Evolutionary conservation across 2,329 filamentous ascomycete genomes (phyloP).

Genomic region (Tolypocladium pustulatum): DNA sequence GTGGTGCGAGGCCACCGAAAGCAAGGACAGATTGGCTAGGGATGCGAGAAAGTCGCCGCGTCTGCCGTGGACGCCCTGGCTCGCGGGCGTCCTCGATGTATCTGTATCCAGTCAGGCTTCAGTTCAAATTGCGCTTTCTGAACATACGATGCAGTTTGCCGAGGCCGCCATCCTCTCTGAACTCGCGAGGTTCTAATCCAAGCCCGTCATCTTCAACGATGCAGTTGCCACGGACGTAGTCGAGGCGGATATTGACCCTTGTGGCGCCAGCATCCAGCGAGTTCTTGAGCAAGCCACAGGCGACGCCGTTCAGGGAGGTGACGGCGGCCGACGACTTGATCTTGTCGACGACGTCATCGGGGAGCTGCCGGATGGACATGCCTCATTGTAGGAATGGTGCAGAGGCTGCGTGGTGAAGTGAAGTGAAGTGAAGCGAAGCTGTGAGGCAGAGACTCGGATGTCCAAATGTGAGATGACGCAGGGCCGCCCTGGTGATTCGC

Average conservation of each 20-base stretch:
- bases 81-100: slow-evolving; percentile 60
- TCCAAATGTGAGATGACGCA: background rate
- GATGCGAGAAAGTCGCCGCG: slow-evolving; percentile 70
- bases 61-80: slow-evolving; percentile 46
- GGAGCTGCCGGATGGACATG: slow-evolving; percentile 60
- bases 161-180: slow-evolving; percentile 57
- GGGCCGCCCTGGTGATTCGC: background rate
- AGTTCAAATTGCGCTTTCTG: background rate
- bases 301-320: slow-evolving; percentile 60
- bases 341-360: slow-evolving; percentile 60
- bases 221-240: slow-evolving; percentile 68
- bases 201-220: slow-evolving; percentile 73
- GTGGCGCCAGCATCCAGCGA: slow-evolving; percentile 69
- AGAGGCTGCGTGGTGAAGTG: background rate
- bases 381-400: slow-evolving; percentile 7
- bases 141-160: slow-evolving; percentile 60
- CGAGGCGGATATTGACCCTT: slow-evolving; percentile 58
- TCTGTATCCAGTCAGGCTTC: slow-evolving; percentile 35
- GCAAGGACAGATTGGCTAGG: slow-evolving; percentile 62
- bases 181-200: slow-evolving; percentile 68
- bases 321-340: slow-evolving; percentile 80
- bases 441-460: background rate
- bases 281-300: slow-evolving; percentile 69
- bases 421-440: background rate
- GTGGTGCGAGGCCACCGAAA: slow-evolving; percentile 68